A percentile compares a stretch with the other conserved stretches of the same genome.
phyloP scores from a whole-genome alignment of 441 rosid genomes.

The Erysimum pusillum region DNA sequence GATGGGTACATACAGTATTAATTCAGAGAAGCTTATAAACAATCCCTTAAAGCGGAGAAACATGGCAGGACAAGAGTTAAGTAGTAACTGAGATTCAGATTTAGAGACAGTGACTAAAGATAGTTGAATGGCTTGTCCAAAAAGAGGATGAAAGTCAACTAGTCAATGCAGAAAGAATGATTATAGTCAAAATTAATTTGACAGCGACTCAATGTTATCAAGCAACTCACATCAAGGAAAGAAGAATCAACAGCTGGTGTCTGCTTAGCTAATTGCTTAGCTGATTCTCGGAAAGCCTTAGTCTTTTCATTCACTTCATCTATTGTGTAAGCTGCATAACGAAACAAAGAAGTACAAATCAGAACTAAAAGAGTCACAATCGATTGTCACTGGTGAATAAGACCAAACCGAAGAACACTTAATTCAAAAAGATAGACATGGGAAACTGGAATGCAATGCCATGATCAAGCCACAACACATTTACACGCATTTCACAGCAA shows the following conservation, averaged over 20 bases:
- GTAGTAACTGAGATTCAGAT: slow-evolving; percentile 6
- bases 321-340: slow-evolving; percentile 65
- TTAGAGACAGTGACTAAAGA: not conserved
- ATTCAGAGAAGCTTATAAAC: not conserved
- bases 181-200: not conserved
- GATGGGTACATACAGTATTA: slow-evolving; percentile 6
- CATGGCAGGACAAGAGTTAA: not conserved
- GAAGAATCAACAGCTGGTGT: slow-evolving; percentile 55
- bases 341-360: slow-evolving; percentile 11
- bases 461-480: slow-evolving; percentile 4
- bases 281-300: slow-evolving; percentile 74
- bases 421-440: not conserved
- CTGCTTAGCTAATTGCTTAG: slow-evolving; percentile 53
- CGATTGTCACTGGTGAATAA: too few relatives aligned
- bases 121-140: slow-evolving; percentile 2
- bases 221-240: slow-evolving; percentile 55
- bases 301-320: slow-evolving; percentile 79
- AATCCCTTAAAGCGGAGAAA: not conserved
- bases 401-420: not conserved
- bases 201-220: not conserved
- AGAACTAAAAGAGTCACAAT: slow-evolving; percentile 9
- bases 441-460: not conserved
- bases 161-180: not conserved
- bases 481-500: not conserved
- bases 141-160: not conserved